A percentile compares a stretch with the other conserved stretches of the same genome.
Evolutionary conservation across 2,329 filamentous ascomycete genomes (phyloP).

Genomic region (Tympanopsis confertula): DNA sequence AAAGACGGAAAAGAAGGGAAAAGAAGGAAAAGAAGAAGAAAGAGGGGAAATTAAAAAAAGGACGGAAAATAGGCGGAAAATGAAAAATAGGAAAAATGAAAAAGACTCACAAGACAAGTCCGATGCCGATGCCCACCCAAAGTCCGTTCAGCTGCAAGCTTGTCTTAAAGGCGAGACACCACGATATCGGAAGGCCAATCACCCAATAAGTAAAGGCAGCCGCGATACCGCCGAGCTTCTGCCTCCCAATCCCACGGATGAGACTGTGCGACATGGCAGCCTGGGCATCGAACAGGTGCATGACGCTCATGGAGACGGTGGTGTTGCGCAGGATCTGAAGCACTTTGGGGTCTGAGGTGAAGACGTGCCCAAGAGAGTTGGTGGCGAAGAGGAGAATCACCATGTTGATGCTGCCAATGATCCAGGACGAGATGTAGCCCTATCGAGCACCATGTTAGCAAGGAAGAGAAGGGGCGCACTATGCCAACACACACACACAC

Average conservation of each 20-base stretch:
- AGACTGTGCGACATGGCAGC: not conserved
- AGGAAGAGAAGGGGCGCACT: too few species aligned
- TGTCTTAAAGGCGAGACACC: not conserved
- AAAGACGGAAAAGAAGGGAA: too few species aligned
- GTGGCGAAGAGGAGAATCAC: not conserved
- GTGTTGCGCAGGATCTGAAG: not conserved
- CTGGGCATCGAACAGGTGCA: not conserved
- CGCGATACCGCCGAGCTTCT: not conserved
- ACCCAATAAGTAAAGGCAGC: not conserved
- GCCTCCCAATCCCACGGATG: not conserved
- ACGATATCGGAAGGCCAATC: not conserved
- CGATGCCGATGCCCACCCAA: not conserved
- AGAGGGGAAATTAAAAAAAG: too few species aligned
- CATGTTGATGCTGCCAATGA: not conserved
- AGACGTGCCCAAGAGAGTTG: not conserved
- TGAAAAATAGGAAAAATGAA: too few species aligned
- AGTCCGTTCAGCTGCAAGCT: not conserved
- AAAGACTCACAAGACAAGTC: not conserved
- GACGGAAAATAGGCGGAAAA: too few species aligned
- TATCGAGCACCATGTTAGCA: too few species aligned
- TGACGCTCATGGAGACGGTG: not conserved
- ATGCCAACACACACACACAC: too few species aligned
- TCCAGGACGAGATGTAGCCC: too few species aligned
- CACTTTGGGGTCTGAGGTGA: not conserved
- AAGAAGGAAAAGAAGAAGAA: too few species aligned